These are phyloP conservation scores for Lolium rigidum DNA, from an alignment of 176 grass and related monocot genomes.

Conservation along the genomic window DNA sequence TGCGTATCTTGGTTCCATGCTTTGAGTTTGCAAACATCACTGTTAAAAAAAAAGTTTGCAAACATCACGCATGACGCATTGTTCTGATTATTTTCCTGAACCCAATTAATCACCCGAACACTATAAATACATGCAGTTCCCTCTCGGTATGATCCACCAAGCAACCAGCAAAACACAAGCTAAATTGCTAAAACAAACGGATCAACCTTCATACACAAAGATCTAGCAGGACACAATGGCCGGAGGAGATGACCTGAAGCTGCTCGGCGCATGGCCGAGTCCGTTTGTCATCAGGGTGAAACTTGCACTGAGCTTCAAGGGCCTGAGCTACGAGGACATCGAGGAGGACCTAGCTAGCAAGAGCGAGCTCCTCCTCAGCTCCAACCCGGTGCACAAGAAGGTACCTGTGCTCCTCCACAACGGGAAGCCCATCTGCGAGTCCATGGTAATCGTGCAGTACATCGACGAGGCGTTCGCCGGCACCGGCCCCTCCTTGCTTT, in stretches of 20 bases:
- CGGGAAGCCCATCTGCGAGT: slow-evolving; percentile 39
- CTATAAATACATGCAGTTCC: neutral
- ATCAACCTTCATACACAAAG: neutral
- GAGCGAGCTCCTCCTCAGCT: slow-evolving; percentile 52
- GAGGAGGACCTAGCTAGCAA: slow-evolving; percentile 50
- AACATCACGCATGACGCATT: neutral
- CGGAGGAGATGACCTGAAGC: neutral
- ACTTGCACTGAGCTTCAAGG: slow-evolving; percentile 18
- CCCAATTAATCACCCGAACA: neutral
- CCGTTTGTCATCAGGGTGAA: neutral
- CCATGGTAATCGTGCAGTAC: neutral
- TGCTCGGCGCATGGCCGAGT: neutral
- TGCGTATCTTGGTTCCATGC: neutral
- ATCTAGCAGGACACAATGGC: neutral
- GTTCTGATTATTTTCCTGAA: neutral
- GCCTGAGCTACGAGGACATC: slow-evolving; percentile 19
- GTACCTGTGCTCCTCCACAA: slow-evolving; percentile 61
- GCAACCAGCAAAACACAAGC: neutral
- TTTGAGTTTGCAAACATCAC: neutral
- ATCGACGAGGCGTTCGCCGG: neutral
- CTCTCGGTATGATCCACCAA: neutral
- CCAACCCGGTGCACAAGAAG: slow-evolving; percentile 61
- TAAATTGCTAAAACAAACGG: neutral
- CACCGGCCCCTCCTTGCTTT: neutral
- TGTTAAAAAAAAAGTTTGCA: neutral